Percentiles rank a stretch among this genome's conserved stretches.
Evolutionary conservation across 257 asterid genomes (phyloP).

Genomic region (Jacaranda mimosifolia): DNA sequence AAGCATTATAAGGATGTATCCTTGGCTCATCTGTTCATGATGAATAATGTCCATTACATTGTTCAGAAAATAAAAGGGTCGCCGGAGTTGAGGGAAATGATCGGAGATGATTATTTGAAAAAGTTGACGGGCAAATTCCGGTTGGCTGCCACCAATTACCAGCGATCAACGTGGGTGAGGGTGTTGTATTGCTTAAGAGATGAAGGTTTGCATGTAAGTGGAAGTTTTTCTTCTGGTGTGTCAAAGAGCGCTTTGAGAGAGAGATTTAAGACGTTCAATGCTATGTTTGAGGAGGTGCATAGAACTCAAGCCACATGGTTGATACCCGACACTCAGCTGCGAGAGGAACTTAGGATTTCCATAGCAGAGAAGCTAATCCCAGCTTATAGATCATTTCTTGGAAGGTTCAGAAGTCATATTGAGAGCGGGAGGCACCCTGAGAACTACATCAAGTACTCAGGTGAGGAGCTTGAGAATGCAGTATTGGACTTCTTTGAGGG

Average conservation of each 20-base stretch:
- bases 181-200: slow-evolving; percentile 57
- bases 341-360: slow-evolving; percentile 71
- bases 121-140: slow-evolving; percentile 51
- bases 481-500: slow-evolving; percentile 64
- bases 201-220: slow-evolving; percentile 53
- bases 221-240: slow-evolving; percentile 61
- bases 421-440: slow-evolving; percentile 96
- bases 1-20: slow-evolving; percentile 78
- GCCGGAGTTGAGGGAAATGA: slow-evolving; percentile 85
- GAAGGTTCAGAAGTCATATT: slow-evolving; percentile 82
- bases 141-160: slow-evolving; percentile 48
- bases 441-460: slow-evolving; percentile 88
- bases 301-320: slow-evolving; percentile 55
- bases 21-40: slow-evolving; percentile 83
- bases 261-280: slow-evolving; percentile 57
- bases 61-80: slow-evolving; percentile 82
- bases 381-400: slow-evolving; percentile 88
- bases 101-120: slow-evolving; percentile 73
- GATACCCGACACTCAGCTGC: slow-evolving; percentile 61
- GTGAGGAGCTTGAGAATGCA: slow-evolving; percentile 82
- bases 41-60: slow-evolving; percentile 92
- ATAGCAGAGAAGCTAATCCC: slow-evolving; percentile 77
- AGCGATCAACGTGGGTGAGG: slow-evolving; percentile 55
- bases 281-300: slow-evolving; percentile 60
- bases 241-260: slow-evolving; percentile 53